Base-by-base conservation (phyloP, 495 filamentous ascomycete genomes). In the Choiromyces venosus region DNA sequence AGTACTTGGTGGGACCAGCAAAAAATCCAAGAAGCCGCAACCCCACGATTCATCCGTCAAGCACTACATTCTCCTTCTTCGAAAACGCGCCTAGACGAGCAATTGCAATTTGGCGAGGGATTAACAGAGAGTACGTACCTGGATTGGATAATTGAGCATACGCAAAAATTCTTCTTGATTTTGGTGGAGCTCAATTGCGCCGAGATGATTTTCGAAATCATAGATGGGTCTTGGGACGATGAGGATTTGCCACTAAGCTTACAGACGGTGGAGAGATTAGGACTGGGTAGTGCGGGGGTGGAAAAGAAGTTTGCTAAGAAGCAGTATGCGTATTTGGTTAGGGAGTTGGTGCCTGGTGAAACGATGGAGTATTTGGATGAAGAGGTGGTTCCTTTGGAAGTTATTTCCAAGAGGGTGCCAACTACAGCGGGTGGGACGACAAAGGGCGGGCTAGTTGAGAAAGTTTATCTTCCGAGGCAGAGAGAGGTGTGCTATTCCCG, bases 41-140 rank as follows among this genome's bases (percentile, higher is more conserved):
- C 56, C 64, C 67, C 68, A 6, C 66, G 46, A 65, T 81, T 75
- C 44, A 75, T 81, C 67, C 69, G 61, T 4, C 71, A 80, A 18
- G 69, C 77, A 8, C 72, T 81, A 25, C 66, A 67, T n/a, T 76
- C 80, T 18, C n/a, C 56, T n/a, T 61, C 68, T 35, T 67, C 73
- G 56, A 70, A 67, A 73, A 82, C 86, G 39, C 86, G 86, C 37
- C 84, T 97, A 21, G 89, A 95, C 79, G 84, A 86, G 65, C 89
- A 89, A 0, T 83, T 94, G 44, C 87, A 87, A 25, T 97, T 95
- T 83, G 93, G 93, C n/a, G 93, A 94, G 79, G 92, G 90, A 18
- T 82, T 97, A 75, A 97, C 93, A 1, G 92, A 93, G 78, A 90
- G 92, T 75, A 96, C 93, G 1, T 98, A 97, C 79, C 89, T 92